Percentiles rank a stretch among this genome's conserved stretches.
These are phyloP conservation scores for Lotmaria passim DNA, from an alignment of 208 protist species.

Conservation along the genomic window DNA sequence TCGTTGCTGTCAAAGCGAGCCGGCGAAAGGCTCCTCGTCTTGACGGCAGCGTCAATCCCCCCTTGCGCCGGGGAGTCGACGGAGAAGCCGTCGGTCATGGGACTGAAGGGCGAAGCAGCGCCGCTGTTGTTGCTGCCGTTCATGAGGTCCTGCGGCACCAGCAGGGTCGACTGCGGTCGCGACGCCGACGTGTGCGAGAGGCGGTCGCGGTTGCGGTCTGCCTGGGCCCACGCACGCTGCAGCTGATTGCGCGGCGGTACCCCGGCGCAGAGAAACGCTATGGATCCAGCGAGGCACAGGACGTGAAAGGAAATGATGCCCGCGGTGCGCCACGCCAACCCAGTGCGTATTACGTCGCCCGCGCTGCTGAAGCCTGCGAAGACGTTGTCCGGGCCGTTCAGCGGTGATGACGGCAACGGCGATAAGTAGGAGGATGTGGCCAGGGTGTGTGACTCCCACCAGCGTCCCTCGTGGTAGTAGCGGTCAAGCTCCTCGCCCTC, in stretches of 20 bases:
- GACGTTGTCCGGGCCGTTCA: background rate
- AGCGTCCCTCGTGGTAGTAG: conserved; percentile 24
- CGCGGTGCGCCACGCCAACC: conserved; percentile 39
- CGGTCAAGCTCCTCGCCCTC: conserved; percentile 44
- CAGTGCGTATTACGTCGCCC: conserved; percentile 15
- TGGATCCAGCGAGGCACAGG: conserved; percentile 45
- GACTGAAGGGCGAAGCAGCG: conserved; percentile 17
- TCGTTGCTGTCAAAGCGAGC: background rate
- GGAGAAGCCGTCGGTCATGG: conserved; percentile 16
- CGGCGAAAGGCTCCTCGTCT: conserved; percentile 2
- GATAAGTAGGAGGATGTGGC: background rate
- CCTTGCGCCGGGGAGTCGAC: conserved; percentile 7
- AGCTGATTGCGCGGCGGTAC: conserved; percentile 49
- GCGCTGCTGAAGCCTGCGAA: background rate
- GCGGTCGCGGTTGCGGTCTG: conserved; percentile 47
- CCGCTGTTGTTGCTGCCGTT: background rate
- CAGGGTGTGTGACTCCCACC: conserved; percentile 21
- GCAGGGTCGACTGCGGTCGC: conserved; percentile 27
- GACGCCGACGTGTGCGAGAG: conserved; percentile 26
- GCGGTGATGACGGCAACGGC: background rate
- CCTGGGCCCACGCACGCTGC: conserved; percentile 63
- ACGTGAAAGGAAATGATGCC: conserved; percentile 45
- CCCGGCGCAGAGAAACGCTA: conserved; percentile 55
- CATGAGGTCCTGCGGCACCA: conserved; percentile 32
- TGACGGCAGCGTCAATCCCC: background rate